These are phyloP conservation scores for Aspergillus amoenus DNA, from an alignment of 2,329 filamentous ascomycete species.

Conservation along the genomic window DNA sequence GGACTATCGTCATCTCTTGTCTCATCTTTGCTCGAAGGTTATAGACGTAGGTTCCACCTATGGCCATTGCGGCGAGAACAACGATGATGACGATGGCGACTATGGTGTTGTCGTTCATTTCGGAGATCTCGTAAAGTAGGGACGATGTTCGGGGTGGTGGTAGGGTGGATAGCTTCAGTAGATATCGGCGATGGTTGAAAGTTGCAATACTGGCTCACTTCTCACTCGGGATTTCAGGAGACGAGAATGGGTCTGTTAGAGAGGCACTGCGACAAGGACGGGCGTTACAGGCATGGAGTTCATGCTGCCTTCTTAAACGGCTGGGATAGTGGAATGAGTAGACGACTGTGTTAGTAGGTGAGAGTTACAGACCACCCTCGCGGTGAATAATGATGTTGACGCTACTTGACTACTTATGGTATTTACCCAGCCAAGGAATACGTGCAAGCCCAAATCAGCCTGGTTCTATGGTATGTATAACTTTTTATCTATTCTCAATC, in stretches of 20 bases:
- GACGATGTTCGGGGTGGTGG: not conserved
- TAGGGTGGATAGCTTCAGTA: not conserved
- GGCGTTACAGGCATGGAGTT: not conserved
- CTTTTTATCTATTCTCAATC: slow-evolving; percentile 23
- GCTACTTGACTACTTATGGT: not conserved
- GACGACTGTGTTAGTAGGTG: not conserved
- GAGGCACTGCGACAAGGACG: not conserved
- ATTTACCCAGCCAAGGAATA: not conserved
- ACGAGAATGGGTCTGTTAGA: not conserved
- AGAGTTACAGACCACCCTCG: not conserved
- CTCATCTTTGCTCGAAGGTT: not conserved
- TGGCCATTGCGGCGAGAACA: slow-evolving; percentile 3
- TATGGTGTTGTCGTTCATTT: slow-evolving; percentile 9
- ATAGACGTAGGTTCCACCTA: not conserved
- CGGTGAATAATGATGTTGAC: not conserved
- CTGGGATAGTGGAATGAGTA: not conserved
- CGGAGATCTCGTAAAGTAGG: not conserved
- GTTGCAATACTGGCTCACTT: not conserved
- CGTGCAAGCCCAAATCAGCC: not conserved
- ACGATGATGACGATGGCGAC: slow-evolving; percentile 9
- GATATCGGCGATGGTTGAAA: not conserved
- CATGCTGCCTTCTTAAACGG: not conserved
- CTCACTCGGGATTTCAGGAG: not conserved
- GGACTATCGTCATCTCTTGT: not conserved
- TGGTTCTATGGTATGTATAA: slow-evolving; percentile 22